Percentiles rank a stretch among this genome's conserved stretches.
Evolutionary conservation across 768 basidiomycete genomes (phyloP).

Genomic region (Naganishia kalamii): DNA sequence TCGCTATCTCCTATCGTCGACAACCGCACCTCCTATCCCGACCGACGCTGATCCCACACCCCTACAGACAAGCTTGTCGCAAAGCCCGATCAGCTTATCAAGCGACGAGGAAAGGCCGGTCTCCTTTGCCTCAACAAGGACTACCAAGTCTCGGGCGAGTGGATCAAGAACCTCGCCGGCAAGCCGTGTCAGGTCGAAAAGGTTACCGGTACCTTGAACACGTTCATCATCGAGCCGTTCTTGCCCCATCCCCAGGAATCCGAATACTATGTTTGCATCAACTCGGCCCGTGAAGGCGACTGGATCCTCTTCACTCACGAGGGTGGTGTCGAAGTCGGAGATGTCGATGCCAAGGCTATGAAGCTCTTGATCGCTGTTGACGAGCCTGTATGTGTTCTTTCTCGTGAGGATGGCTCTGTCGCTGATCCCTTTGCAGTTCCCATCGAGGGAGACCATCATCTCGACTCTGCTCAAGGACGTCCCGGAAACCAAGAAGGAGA

Average conservation of each 20-base stretch:
- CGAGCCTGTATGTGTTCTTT: slow-evolving; percentile 46
- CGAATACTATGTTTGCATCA: slow-evolving; percentile 98
- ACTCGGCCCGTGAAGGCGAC: slow-evolving; percentile 87
- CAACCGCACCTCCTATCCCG: neutral
- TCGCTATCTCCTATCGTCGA: neutral
- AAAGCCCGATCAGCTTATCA: slow-evolving; percentile 77
- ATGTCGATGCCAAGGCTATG: slow-evolving; percentile 95
- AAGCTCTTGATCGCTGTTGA: slow-evolving; percentile 74
- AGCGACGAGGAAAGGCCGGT: slow-evolving; percentile 97
- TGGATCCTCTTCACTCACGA: slow-evolving; percentile 97
- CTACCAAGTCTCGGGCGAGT: slow-evolving; percentile 77
- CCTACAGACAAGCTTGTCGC: slow-evolving; percentile 47
- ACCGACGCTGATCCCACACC: neutral
- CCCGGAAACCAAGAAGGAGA: slow-evolving; percentile 74
- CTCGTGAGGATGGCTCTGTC: neutral
- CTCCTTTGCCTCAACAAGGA: slow-evolving; percentile 88
- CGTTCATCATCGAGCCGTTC: slow-evolving; percentile 99
- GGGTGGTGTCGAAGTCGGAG: slow-evolving; percentile 96
- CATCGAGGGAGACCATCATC: slow-evolving; percentile 69
- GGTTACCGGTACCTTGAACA: slow-evolving; percentile 88
- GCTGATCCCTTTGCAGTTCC: slow-evolving; percentile 53
- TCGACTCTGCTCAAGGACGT: slow-evolving; percentile 73
- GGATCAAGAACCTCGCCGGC: slow-evolving; percentile 82
- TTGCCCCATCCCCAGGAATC: slow-evolving; percentile 86
- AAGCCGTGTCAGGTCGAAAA: slow-evolving; percentile 92